These are phyloP conservation scores for Euphorbia celastroides DNA, from an alignment of 441 rosid genomes.

Conservation along the genomic window DNA sequence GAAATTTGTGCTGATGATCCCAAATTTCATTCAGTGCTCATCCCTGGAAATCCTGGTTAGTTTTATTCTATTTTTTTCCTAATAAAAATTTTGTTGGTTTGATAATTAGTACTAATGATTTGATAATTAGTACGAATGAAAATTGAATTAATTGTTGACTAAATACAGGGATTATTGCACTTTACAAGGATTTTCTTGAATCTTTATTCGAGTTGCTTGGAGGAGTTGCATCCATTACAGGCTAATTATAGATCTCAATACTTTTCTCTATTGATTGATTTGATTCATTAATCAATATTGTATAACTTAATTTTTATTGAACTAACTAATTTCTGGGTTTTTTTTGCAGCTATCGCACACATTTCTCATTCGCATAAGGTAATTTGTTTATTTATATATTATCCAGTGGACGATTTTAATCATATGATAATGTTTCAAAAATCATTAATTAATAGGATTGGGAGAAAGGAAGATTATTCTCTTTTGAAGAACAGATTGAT, in stretches of 20 bases:
- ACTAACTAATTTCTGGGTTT: constrained; percentile 10
- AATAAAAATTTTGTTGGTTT: no score
- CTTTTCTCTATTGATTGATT: no score
- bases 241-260: no score
- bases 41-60: constrained; percentile 82
- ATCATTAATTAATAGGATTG: constrained; percentile 35
- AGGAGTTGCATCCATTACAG: constrained; percentile 55
- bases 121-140: no score
- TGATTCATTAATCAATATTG: no score
- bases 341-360: constrained; percentile 58
- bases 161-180: constrained; percentile 48
- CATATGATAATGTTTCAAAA: no score
- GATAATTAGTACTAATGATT: no score
- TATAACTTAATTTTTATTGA: constrained; percentile 10
- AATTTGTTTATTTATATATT: constrained; percentile 1
- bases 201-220: constrained; percentile 49
- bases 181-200: constrained; percentile 70
- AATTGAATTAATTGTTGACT: no score
- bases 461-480: constrained; percentile 52
- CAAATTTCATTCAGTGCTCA: constrained; percentile 43
- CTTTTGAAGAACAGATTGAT: constrained; percentile 72
- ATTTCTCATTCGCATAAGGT: constrained; percentile 68
- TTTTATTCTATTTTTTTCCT: background rate
- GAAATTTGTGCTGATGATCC: constrained; percentile 61
- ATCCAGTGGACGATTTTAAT: no score